Base-by-base conservation (phyloP, 2,329 filamentous ascomycete species). In the Fusarium sp. region DNA sequence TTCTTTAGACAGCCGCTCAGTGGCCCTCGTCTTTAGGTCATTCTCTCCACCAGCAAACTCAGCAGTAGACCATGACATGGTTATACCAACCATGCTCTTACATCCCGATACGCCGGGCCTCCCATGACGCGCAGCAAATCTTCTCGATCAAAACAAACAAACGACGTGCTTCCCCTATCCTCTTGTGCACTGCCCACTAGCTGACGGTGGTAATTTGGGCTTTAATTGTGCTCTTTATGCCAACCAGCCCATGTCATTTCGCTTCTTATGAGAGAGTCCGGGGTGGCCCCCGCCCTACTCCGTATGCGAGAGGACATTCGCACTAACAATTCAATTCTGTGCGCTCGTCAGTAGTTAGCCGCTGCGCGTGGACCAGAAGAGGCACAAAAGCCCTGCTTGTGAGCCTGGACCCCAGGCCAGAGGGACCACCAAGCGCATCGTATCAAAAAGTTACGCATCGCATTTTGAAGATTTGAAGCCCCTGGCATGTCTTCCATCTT, bases 81-180 rank as follows among this genome's bases (percentile, higher is more conserved):
- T 15, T 18, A 54, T 23, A 18, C 29, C 52, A 52, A 49, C 46
- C 53, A 58, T 66, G 36, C 55, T 52, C 50, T 57, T 45, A 52
- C 49, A 63, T 65, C 58, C 52, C 70, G 67, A 72, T 72, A 36
- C 50, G 46, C 59, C 29, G 55, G 70, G 55, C 66, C 62, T 59
- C 52, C 61, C 61, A 63, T 65, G 65, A 74, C 70, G 71, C 72
- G 70, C 72, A 74, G 58, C 67, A 72, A 69, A 71, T 65, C 59
- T 70, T 55, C 56, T 60, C 64, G 64, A 72, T 73, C 74, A 76
- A 70, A 76, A 76, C 67, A 76, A 76, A 75, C 73, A 73, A 71
- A 69, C 66, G 63, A 52, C 23, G 21, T 25, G 33, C 52, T 51
- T 70, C 69, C 56, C 66, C 61, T 69, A 58, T 70, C 58, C 33